phyloP scores from a whole-genome alignment of 352 stramenopile species.

The Globisporangium splendens region DNA sequence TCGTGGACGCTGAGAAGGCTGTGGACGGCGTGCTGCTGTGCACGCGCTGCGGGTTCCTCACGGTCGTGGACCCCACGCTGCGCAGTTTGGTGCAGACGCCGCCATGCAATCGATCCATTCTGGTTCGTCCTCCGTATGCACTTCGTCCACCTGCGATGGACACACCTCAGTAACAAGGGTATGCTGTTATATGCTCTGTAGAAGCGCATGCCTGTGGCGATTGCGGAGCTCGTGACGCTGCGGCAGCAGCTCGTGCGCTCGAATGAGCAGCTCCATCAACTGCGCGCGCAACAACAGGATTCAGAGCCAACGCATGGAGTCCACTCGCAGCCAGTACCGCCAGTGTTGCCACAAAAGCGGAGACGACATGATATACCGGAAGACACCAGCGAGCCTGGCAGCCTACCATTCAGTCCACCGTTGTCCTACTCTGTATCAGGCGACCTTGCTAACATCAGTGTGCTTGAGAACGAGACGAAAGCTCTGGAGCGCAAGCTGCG shows the following conservation, averaged over 20 bases:
- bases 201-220: slow-evolving; percentile 9
- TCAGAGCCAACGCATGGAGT: background rate
- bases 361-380: background rate
- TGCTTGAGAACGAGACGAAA: background rate
- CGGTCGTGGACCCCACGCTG: slow-evolving; percentile 20
- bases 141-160: no score
- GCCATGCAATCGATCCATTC: slow-evolving; percentile 18
- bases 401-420: slow-evolving; percentile 3
- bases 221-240: slow-evolving; percentile 1
- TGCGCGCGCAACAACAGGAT: background rate
- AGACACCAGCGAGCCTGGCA: background rate
- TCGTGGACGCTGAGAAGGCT: slow-evolving; percentile 12
- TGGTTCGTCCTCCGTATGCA: slow-evolving; percentile 12
- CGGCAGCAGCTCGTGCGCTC: slow-evolving; percentile 5
- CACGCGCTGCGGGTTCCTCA: slow-evolving; percentile 26
- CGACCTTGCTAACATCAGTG: background rate
- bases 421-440: background rate
- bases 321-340: background rate
- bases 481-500: slow-evolving; percentile 1
- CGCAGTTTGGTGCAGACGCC: slow-evolving; percentile 19
- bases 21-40: slow-evolving; percentile 25
- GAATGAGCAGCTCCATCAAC: background rate
- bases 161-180: background rate
- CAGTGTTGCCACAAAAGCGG: slow-evolving; percentile 2
- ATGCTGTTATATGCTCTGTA: background rate